Evolutionary conservation across 2,329 filamentous ascomycete species (phyloP).

Genomic region (Cytospora leucostoma): DNA sequence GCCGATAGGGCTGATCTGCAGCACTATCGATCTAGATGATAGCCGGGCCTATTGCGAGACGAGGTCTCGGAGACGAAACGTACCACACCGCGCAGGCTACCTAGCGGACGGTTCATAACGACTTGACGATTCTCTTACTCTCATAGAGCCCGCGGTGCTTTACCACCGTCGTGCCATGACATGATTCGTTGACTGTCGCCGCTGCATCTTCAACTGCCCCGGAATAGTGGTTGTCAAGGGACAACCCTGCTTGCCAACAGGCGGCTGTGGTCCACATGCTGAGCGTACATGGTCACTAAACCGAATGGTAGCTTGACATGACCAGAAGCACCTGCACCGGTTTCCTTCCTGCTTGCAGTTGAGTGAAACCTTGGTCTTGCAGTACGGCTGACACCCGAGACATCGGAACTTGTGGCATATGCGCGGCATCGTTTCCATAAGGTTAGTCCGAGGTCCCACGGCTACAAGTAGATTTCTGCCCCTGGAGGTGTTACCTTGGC

Average conservation of each 20-base stretch:
- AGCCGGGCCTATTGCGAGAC: neutral
- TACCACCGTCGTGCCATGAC: neutral
- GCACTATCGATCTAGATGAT: neutral
- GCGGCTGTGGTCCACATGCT: neutral
- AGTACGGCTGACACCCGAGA: slow-evolving; percentile 20
- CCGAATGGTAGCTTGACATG: neutral
- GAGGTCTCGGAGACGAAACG: too few species aligned
- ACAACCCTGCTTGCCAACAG: neutral
- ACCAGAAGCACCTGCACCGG: neutral
- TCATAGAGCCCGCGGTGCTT: too few species aligned
- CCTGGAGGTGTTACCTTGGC: neutral
- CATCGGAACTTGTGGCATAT: slow-evolving; percentile 19
- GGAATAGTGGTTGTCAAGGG: neutral
- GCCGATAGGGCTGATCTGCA: slow-evolving; percentile 1
- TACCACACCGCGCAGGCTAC: neutral
- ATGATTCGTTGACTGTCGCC: neutral
- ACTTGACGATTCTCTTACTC: too few species aligned
- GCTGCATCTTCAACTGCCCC: neutral
- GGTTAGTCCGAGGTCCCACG: slow-evolving; percentile 3
- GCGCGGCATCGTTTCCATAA: slow-evolving; percentile 8
- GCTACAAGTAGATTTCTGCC: neutral
- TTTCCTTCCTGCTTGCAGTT: neutral
- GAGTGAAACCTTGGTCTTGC: neutral
- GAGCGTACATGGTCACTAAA: slow-evolving; percentile 3
- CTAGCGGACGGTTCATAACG: too few species aligned